A percentile compares a stretch with the other conserved stretches of the same genome.
phyloP scores from a whole-genome alignment of 345 rosid species.

The Psidium friedrichsthalianum region DNA sequence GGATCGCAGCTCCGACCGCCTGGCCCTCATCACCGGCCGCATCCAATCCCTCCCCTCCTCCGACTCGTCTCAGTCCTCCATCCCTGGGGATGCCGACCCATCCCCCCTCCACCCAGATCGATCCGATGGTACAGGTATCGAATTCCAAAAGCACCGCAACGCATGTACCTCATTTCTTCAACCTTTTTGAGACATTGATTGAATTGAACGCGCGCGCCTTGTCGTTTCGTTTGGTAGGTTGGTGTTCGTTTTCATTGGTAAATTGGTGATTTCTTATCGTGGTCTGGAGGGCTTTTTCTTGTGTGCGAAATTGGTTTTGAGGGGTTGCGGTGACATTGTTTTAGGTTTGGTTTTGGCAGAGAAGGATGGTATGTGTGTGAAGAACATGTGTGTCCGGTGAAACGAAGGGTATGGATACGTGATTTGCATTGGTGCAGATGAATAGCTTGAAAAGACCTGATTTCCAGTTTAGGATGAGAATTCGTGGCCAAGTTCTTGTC shows the following conservation, averaged over 20 bases:
- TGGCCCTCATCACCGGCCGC: slow-evolving; percentile 67
- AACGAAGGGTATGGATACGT: neutral
- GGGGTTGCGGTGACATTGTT: neutral
- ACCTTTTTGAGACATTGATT: neutral
- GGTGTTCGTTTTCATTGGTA: no score
- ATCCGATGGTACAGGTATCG: slow-evolving; percentile 11
- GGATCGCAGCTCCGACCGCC: slow-evolving; percentile 79
- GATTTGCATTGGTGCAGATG: neutral
- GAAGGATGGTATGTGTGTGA: neutral
- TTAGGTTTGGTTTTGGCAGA: neutral
- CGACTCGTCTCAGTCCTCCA: slow-evolving; percentile 5
- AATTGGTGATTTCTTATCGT: neutral
- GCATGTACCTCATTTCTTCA: neutral
- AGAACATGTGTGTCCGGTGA: neutral
- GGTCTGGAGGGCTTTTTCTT: neutral
- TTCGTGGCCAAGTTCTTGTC: neutral
- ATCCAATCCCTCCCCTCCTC: slow-evolving; percentile 30
- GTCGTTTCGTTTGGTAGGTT: neutral
- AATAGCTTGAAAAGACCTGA: neutral
- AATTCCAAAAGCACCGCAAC: neutral
- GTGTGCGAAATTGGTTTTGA: neutral
- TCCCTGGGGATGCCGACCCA: slow-evolving; percentile 4
- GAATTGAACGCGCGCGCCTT: neutral
- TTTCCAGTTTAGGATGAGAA: neutral
- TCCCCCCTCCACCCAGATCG: slow-evolving; percentile 5